A percentile compares a stretch with the other conserved stretches of the same genome.
Conservation (phyloP, 2,329 filamentous ascomycete species). For the Lachnellula suecica region DNA sequence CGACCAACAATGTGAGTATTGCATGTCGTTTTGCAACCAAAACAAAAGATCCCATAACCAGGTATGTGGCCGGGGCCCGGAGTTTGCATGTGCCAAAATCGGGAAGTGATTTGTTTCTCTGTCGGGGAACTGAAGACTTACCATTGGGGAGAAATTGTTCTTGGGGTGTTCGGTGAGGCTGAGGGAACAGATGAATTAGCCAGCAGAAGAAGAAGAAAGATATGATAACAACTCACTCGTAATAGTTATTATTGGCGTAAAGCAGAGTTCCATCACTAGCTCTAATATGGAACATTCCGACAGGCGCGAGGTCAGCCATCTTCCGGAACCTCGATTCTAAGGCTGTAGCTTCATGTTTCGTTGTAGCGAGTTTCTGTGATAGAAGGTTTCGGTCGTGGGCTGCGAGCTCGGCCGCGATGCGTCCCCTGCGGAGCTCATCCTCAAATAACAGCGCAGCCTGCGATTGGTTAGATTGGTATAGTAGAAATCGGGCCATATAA, state of each 20-base stretch:
- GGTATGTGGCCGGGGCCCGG: too few species aligned
- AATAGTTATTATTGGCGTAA: conserved; percentile 70
- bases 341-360: conserved; percentile 48
- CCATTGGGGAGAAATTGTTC: conserved; percentile 37
- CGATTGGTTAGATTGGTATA: not conserved
- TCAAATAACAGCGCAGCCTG: conserved; percentile 66
- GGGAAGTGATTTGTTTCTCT: too few species aligned
- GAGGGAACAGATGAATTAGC: conserved; percentile 44
- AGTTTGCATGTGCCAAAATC: too few species aligned
- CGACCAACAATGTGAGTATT: too few species aligned
- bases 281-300: conserved; percentile 68
- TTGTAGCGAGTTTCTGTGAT: conserved; percentile 61
- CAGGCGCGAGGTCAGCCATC: conserved; percentile 72
- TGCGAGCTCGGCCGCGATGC: conserved; percentile 59
- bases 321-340: conserved; percentile 65
- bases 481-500: not conserved
- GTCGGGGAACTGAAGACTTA: too few species aligned
- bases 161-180: conserved; percentile 46
- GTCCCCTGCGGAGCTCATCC: conserved; percentile 62
- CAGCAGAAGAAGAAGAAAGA: not conserved
- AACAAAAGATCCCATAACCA: too few species aligned
- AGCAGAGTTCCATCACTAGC: conserved; percentile 63
- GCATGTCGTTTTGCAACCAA: too few species aligned
- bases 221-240: conserved; percentile 26
- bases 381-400: conserved; percentile 66